Conservation (phyloP, 1,284 basidiomycete genomes). For the Fomitopsis schrenkii region DNA sequence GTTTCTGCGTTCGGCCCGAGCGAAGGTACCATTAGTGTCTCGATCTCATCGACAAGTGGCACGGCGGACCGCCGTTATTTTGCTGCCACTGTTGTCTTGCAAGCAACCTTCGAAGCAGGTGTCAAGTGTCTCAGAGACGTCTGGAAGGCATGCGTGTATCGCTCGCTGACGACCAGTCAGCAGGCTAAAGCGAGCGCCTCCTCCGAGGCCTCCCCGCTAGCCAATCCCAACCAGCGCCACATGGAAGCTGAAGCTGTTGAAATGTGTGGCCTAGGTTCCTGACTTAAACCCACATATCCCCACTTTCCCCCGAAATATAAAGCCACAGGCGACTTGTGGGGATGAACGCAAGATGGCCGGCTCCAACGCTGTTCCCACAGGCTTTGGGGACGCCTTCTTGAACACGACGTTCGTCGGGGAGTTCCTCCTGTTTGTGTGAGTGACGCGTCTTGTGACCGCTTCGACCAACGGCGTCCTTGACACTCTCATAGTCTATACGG, state of each 20-base stretch:
- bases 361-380: background rate
- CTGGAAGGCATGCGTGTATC: too few species aligned
- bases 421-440: background rate
- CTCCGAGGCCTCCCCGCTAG: background rate
- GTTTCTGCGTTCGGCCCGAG: too few species aligned
- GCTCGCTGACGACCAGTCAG: too few species aligned
- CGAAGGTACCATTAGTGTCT: background rate
- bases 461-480: background rate
- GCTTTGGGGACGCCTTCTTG: background rate
- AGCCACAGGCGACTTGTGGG: background rate
- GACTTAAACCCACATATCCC: background rate
- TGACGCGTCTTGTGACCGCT: background rate
- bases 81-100: too few species aligned
- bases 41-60: background rate
- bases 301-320: background rate
- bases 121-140: background rate
- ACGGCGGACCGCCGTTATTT: background rate
- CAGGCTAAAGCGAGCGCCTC: background rate
- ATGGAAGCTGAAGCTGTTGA: background rate
- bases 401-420: background rate
- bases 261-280: background rate
- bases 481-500: background rate
- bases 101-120: background rate
- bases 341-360: background rate
- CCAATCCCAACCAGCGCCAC: background rate